These are phyloP conservation scores for Malbranchea cinnamomea DNA, from an alignment of 2,329 filamentous ascomycete genomes.

Conservation along the genomic window DNA sequence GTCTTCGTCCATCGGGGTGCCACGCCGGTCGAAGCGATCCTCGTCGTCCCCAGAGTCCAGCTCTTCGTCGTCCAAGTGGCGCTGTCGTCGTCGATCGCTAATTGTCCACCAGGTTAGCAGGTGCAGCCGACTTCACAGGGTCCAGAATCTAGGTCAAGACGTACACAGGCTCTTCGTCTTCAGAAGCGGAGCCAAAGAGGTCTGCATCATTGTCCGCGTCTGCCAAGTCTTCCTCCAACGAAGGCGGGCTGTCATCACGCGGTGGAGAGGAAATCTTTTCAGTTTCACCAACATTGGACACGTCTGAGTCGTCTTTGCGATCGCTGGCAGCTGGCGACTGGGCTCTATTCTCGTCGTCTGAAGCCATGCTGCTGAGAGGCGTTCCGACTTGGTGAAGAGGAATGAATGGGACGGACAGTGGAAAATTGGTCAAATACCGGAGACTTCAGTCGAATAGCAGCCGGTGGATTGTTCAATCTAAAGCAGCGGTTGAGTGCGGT, in stretches of 20 bases:
- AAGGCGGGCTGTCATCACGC: conserved; percentile 13
- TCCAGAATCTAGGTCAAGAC: too few relatives aligned
- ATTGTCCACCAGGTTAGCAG: too few relatives aligned
- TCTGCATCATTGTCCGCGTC: conserved; percentile 23
- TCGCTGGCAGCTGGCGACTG: conserved; percentile 3
- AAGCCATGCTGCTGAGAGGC: conserved; percentile 8
- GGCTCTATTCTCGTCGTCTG: conserved; percentile 5
- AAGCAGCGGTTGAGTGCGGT: too few relatives aligned
- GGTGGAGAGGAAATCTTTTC: conserved; percentile 8
- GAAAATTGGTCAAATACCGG: too few relatives aligned
- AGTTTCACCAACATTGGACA: conserved; percentile 4
- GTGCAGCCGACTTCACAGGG: conserved; percentile 9
- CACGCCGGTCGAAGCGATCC: conserved; percentile 38
- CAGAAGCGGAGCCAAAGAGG: conserved; percentile 34
- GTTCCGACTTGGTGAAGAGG: too few relatives aligned
- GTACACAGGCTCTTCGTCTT: conserved; percentile 17
- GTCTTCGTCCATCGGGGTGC: conserved; percentile 30
- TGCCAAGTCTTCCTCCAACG: conserved; percentile 7
- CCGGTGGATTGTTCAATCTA: too few relatives aligned
- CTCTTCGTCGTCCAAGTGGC: conserved; percentile 44
- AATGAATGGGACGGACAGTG: too few relatives aligned
- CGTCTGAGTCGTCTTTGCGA: conserved; percentile 5
- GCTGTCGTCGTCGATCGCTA: conserved; percentile 19
- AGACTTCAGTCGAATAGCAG: too few relatives aligned
- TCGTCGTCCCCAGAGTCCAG: conserved; percentile 50